Base-by-base conservation (phyloP, 352 stramenopile species). In the Blastocystis sp. region DNA sequence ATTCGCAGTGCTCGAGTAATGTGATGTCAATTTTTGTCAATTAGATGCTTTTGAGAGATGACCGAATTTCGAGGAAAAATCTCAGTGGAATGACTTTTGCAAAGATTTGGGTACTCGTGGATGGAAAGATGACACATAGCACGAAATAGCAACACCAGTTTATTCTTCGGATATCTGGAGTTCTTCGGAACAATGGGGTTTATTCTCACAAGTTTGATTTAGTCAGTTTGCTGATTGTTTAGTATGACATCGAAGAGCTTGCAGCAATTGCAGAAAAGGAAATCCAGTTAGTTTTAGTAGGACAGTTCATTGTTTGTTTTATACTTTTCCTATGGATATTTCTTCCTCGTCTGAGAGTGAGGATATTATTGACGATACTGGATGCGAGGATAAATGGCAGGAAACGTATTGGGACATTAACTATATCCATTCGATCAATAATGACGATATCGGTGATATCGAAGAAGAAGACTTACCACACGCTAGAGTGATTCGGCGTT, bases 191-290 rank as follows among this genome's bases (percentile, higher is more conserved):
- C 73, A 84, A 18, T 84, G 73, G 73, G 54, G 54, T 8, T 53
- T 84, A 9, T 84, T 66, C 26, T 63, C 47, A 23, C 73, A 69
- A 26, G 73, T 84, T 26, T 13, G 3, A 29, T 39, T 53, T 43
- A 18, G 39, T 37, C 26, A 34, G 1, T 5, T 68, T 11, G 20
- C 45, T 54, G 26, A 41, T 53, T 34, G 13, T 7, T 13, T 84
- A 84, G 73, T 84, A 84, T 69, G 73, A 84, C 62, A 41, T 68
- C 15, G 39, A 84, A 23, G 50, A 84, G 56, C 50, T 84, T 63
- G 29, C 18, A 29, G 29, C 50, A 15, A 50, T 84, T 43, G 73
- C 50, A 50, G 73, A 84, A 8, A 18, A 66, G 9, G 50, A 39
- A 29, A 84, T 84, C 6, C 37, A 26, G 23, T 5, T n/a, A 73